Conservation (phyloP, 202 grass and related monocot species). For the Zoysia matrella region DNA sequence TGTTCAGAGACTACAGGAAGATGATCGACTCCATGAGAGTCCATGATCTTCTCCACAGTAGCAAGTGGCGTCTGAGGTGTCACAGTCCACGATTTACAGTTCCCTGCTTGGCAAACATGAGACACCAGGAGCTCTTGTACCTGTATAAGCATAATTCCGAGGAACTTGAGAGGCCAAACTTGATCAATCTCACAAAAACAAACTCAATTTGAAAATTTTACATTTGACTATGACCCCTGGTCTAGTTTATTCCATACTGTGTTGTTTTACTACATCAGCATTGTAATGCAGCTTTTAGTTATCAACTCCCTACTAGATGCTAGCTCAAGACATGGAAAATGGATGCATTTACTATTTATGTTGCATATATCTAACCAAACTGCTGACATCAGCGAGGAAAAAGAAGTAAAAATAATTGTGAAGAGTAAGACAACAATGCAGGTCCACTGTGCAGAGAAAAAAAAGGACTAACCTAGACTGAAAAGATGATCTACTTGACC, state of each 20-base stretch:
- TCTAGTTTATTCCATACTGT: background rate
- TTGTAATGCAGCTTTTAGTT: background rate
- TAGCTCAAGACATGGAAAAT: conserved; percentile 18
- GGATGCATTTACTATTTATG: background rate
- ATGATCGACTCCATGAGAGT: conserved; percentile 57
- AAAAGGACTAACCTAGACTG: conserved; percentile 1
- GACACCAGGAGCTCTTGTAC: conserved; percentile 50
- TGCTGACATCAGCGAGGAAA: background rate
- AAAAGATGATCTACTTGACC: conserved; percentile 11
- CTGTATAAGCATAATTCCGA: conserved; percentile 5
- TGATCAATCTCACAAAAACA: background rate
- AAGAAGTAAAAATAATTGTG: background rate
- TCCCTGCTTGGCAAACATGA: conserved; percentile 54
- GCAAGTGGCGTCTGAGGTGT: conserved; percentile 63
- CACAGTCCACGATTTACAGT: conserved; percentile 57
- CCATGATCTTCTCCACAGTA: conserved; percentile 76
- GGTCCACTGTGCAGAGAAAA: background rate
- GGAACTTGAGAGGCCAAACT: background rate
- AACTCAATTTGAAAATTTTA: background rate
- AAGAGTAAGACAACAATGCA: conserved; percentile 25
- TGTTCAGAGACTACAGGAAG: conserved; percentile 75
- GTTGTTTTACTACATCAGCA: conserved; percentile 10
- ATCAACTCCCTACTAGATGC: conserved; percentile 6
- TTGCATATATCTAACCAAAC: background rate
- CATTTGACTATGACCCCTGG: background rate